Conservation (phyloP, 202 grass and related monocot species). For the Schoenoplectus triqueter region DNA sequence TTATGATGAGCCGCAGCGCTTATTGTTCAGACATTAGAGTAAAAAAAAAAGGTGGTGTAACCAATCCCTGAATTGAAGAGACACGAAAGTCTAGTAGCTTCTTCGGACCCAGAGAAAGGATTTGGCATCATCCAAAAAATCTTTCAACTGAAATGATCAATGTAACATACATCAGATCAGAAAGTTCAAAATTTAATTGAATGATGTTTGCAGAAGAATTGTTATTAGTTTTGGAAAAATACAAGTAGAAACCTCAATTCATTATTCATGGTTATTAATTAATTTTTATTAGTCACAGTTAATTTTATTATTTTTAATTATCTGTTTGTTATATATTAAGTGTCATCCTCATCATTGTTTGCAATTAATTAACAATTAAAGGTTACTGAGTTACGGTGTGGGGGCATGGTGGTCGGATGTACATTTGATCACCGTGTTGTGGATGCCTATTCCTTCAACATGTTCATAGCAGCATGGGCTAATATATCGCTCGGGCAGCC, state of each 20-base stretch:
- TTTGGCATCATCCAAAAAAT: no score
- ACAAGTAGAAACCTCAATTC: no score
- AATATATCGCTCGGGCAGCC: slow-evolving; percentile 7
- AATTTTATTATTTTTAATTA: neutral
- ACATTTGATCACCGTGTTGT: slow-evolving; percentile 81
- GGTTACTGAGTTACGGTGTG: slow-evolving; percentile 66
- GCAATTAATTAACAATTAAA: slow-evolving; percentile 20
- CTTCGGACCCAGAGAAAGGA: no score
- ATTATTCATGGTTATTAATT: neutral
- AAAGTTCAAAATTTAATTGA: no score
- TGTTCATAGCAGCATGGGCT: slow-evolving; percentile 73
- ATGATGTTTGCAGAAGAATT: no score
- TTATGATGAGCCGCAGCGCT: neutral
- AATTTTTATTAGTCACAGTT: neutral
- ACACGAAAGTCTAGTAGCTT: no score
- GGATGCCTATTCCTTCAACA: slow-evolving; percentile 88
- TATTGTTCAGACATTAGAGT: neutral
- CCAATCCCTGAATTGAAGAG: neutral
- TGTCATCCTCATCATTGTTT: neutral
- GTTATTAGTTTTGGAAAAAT: neutral
- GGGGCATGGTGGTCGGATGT: slow-evolving; percentile 64
- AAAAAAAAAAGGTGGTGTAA: neutral
- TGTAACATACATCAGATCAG: no score
- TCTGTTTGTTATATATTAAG: neutral
- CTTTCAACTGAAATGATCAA: no score